A percentile compares a stretch with the other conserved stretches of the same genome.
Evolutionary conservation across 2,329 filamentous ascomycete species (phyloP).

Genomic region (Apiospora saccharicola): DNA sequence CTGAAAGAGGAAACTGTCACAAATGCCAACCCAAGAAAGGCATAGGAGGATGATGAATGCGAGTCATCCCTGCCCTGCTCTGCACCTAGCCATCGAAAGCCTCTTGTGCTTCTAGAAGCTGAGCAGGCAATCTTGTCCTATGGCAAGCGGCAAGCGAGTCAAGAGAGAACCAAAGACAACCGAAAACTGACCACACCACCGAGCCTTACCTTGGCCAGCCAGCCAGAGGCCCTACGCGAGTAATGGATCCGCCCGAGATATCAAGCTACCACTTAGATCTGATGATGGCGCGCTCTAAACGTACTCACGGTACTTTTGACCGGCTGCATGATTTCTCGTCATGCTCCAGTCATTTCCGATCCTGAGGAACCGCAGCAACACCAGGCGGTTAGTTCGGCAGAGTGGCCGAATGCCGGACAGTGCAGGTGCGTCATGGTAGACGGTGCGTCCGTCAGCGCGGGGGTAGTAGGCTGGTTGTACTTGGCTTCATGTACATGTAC

Average conservation of each 20-base stretch:
- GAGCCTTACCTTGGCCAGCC: neutral
- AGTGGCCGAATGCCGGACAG: conserved; percentile 19
- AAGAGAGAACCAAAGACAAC: neutral
- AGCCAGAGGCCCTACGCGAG: neutral
- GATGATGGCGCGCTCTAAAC: neutral
- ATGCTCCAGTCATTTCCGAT: conserved; percentile 18
- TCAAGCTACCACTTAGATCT: neutral
- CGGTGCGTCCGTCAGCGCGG: conserved; percentile 14
- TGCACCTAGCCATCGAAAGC: neutral
- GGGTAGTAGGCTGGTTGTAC: neutral
- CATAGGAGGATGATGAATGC: neutral
- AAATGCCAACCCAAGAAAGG: neutral
- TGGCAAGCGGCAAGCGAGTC: neutral
- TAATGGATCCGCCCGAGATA: neutral
- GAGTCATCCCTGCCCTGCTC: conserved; percentile 8
- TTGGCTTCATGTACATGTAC: neutral
- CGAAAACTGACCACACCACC: neutral
- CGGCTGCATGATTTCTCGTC: conserved; percentile 16
- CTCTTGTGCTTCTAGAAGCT: conserved; percentile 11
- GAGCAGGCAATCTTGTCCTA: neutral
- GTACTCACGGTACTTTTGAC: neutral
- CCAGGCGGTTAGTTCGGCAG: conserved; percentile 24
- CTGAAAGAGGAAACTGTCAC: conserved; percentile 5
- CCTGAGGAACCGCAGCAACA: conserved; percentile 11
- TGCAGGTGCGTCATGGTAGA: neutral